These are phyloP conservation scores for Suillus hirtellus DNA, from an alignment of 768 basidiomycete species.

Conservation along the genomic window DNA sequence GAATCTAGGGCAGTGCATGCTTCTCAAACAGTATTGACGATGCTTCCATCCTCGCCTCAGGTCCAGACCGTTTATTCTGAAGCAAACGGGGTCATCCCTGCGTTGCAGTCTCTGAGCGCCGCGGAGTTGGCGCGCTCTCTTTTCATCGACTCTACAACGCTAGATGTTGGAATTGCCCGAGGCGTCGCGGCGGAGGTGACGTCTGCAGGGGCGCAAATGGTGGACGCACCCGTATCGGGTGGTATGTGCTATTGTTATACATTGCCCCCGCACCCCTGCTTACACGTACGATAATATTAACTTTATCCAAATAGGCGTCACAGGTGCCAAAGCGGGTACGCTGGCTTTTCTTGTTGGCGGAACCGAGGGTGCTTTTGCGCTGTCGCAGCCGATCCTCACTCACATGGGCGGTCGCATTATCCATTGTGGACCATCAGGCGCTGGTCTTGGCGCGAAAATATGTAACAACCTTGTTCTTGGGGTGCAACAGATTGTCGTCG, in stretches of 20 bases:
- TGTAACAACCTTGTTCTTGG: slow-evolving; percentile 85
- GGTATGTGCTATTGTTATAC: slow-evolving; percentile 48
- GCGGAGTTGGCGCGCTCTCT: slow-evolving; percentile 48
- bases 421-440: slow-evolving; percentile 79
- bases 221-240: slow-evolving; percentile 94
- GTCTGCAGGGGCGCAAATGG: slow-evolving; percentile 64
- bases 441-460: slow-evolving; percentile 86
- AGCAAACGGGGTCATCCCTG: slow-evolving; percentile 62
- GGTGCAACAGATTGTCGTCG: slow-evolving; percentile 79
- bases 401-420: slow-evolving; percentile 83
- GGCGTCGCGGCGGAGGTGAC: slow-evolving; percentile 58
- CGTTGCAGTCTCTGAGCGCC: slow-evolving; percentile 50
- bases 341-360: slow-evolving; percentile 94
- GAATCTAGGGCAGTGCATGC: slow-evolving; percentile 56
- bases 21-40: slow-evolving; percentile 75
- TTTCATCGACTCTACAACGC: slow-evolving; percentile 88
- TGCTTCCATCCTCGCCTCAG: slow-evolving; percentile 92
- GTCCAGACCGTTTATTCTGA: slow-evolving; percentile 74
- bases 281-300: slow-evolving; percentile 9
- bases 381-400: slow-evolving; percentile 58
- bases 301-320: slow-evolving; percentile 53
- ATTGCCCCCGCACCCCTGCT: slow-evolving; percentile 6
- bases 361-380: slow-evolving; percentile 52
- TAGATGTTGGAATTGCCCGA: slow-evolving; percentile 77
- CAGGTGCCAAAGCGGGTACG: slow-evolving; percentile 85